Percentiles rank a stretch among this genome's conserved stretches.
Conservation (phyloP, 2,329 filamentous ascomycete species). For the Corinectria fuckeliana region DNA sequence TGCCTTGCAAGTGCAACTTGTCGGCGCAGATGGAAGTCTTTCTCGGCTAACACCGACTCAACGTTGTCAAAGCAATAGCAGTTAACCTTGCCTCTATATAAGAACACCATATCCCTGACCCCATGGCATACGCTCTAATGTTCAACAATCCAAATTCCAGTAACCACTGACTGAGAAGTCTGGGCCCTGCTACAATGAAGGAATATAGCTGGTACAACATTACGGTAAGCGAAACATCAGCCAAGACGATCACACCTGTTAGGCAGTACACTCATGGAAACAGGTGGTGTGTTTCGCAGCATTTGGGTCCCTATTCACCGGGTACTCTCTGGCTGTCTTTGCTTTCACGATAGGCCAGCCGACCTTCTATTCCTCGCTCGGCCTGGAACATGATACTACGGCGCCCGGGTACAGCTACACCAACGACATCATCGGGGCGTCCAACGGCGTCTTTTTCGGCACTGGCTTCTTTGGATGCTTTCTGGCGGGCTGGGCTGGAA, state of each 20-base stretch:
- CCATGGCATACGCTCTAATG: neutral
- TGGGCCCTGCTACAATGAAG: neutral
- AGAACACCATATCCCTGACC: neutral
- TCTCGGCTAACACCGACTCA: constrained; percentile 1
- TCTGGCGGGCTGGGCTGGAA: constrained; percentile 7
- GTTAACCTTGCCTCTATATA: neutral
- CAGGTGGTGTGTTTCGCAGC: constrained; percentile 8
- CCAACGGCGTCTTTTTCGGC: constrained; percentile 7
- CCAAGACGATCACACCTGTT: too few species aligned
- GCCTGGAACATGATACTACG: neutral
- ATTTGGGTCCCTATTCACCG: constrained; percentile 5
- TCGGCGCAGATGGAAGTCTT: neutral
- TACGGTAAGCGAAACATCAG: neutral
- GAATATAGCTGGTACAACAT: constrained; percentile 4
- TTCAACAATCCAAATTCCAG: neutral
- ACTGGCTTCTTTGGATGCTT: constrained; percentile 10
- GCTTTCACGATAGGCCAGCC: constrained; percentile 6
- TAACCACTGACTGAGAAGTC: neutral
- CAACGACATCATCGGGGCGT: constrained; percentile 1
- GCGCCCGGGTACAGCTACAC: constrained; percentile 3
- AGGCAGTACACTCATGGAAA: neutral
- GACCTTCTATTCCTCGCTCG: constrained; percentile 7
- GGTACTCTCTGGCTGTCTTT: constrained; percentile 6
- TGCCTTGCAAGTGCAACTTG: neutral
- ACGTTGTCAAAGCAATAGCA: neutral